Conservation (phyloP, 2,329 filamentous ascomycete genomes). For the Cladophialophora chaetospira region DNA sequence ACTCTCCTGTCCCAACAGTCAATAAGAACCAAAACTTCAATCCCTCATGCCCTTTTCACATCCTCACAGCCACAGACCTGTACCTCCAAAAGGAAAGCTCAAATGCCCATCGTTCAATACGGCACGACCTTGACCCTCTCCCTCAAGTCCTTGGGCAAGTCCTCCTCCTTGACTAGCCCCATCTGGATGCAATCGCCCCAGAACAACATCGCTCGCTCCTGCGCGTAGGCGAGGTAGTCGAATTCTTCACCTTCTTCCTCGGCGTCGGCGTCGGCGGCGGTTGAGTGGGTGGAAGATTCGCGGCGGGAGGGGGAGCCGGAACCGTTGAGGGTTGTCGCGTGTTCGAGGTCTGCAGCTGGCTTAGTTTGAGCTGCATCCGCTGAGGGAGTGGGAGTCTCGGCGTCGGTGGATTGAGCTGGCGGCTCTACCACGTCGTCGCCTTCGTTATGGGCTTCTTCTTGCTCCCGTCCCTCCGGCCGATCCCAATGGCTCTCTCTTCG, state of each 20-base stretch:
- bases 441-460: constrained; percentile 29
- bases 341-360: neutral
- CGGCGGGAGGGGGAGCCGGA: neutral
- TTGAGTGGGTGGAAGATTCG: neutral
- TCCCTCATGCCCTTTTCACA: no score
- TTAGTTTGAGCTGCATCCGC: neutral
- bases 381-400: neutral
- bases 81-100: no score
- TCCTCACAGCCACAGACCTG: no score
- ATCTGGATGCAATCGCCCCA: constrained; percentile 84
- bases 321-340: neutral
- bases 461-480: constrained; percentile 26
- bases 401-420: neutral
- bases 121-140: constrained; percentile 59
- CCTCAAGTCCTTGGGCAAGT: constrained; percentile 70
- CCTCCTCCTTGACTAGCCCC: constrained; percentile 72
- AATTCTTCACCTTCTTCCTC: constrained; percentile 73
- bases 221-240: constrained; percentile 88
- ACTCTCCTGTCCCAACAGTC: no score
- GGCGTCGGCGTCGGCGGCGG: neutral
- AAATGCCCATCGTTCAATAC: constrained; percentile 25
- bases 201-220: constrained; percentile 89
- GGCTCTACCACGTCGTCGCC: constrained; percentile 9
- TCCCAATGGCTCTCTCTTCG: constrained; percentile 24
- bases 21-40: no score